These are phyloP conservation scores for Collybia sordida DNA, from an alignment of 768 basidiomycete species.

Conservation along the genomic window DNA sequence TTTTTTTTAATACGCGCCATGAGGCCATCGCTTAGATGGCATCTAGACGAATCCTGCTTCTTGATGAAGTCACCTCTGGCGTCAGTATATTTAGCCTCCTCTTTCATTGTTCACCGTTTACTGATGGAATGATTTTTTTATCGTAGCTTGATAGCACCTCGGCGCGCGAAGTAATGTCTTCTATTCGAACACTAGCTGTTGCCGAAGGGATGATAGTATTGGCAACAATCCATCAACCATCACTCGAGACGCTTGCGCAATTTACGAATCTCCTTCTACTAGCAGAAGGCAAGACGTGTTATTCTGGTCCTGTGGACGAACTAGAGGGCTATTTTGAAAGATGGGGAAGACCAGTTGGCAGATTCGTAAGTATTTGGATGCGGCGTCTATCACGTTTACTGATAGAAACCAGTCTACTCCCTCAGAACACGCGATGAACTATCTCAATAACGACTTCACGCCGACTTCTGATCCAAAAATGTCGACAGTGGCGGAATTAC, in stretches of 20 bases:
- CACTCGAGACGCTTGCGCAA: conserved; percentile 55
- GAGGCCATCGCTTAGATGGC: neutral
- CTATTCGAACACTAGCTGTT: conserved; percentile 43
- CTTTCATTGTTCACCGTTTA: too few relatives aligned
- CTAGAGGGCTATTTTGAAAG: conserved; percentile 37
- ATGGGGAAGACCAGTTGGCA: conserved; percentile 37
- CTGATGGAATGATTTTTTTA: neutral
- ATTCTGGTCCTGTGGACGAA: conserved; percentile 39
- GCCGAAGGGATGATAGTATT: conserved; percentile 55
- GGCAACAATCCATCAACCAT: conserved; percentile 69
- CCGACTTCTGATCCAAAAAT: conserved; percentile 14
- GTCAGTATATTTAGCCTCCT: conserved; percentile 17
- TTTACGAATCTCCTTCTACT: conserved; percentile 63
- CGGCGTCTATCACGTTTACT: conserved; percentile 13
- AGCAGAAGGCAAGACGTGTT: conserved; percentile 47
- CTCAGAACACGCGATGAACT: conserved; percentile 59
- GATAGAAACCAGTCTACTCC: conserved; percentile 43
- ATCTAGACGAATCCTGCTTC: conserved; percentile 48
- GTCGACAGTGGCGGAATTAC: conserved; percentile 25
- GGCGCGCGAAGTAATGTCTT: conserved; percentile 39
- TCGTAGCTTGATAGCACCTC: conserved; percentile 48
- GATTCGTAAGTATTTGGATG: conserved; percentile 23
- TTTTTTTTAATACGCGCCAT: neutral
- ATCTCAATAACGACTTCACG: conserved; percentile 50
- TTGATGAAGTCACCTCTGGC: conserved; percentile 64